phyloP scores from a whole-genome alignment of 2,329 filamentous ascomycete genomes.

The Fusarium scirpi region DNA sequence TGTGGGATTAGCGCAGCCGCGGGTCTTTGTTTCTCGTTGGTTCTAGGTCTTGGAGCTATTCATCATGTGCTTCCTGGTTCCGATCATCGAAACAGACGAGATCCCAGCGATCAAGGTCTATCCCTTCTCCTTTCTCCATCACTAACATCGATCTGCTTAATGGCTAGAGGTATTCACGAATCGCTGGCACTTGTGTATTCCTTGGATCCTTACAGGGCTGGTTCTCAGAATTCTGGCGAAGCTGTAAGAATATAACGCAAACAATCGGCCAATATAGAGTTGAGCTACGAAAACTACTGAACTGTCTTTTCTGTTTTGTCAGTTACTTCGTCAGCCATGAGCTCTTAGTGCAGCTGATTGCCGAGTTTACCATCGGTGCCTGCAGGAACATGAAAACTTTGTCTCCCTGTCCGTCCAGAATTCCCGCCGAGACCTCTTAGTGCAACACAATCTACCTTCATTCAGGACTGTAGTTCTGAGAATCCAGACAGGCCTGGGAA shows the following conservation, averaged over 20 bases:
- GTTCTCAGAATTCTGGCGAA: conserved; percentile 1
- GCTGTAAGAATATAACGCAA: conserved; percentile 16
- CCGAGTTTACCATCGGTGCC: not conserved
- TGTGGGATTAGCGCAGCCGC: conserved; percentile 51
- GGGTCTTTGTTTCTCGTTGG: conserved; percentile 40
- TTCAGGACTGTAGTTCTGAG: conserved; percentile 15
- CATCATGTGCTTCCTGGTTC: conserved; percentile 14
- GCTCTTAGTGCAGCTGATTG: conserved; percentile 17
- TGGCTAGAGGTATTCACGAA: conserved; percentile 24
- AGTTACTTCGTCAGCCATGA: conserved; percentile 22
- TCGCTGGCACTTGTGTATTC: conserved; percentile 7
- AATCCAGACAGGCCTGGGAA: conserved; percentile 27
- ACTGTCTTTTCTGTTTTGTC: not conserved
- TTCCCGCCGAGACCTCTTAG: not conserved
- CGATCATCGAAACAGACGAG: conserved; percentile 10
- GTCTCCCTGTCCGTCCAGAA: not conserved
- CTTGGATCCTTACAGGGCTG: conserved; percentile 38
- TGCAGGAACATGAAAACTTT: conserved; percentile 3
- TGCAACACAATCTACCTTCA: conserved; percentile 1
- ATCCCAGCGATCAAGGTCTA: conserved; percentile 8
- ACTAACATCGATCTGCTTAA: conserved; percentile 21
- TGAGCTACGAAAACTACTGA: conserved; percentile 17
- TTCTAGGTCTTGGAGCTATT: conserved; percentile 20
- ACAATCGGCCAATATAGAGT: conserved; percentile 17
- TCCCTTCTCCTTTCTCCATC: conserved; percentile 15